Evolutionary conservation across 345 rosid genomes (phyloP).

Genomic region (Mercurialis annua): DNA sequence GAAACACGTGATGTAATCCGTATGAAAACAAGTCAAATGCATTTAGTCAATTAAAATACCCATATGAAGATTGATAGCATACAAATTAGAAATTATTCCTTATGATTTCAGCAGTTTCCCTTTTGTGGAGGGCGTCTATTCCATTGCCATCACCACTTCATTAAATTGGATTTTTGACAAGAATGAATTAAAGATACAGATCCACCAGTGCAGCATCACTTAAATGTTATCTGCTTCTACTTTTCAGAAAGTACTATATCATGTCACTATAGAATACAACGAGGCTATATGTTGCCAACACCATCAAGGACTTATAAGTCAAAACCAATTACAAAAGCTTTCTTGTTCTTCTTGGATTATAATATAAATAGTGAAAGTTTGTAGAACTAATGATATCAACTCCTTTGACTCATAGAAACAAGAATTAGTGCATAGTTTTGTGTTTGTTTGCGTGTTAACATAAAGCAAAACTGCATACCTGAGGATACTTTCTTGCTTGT

Average conservation of each 20-base stretch:
- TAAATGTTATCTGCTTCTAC: background rate
- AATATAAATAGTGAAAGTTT: background rate
- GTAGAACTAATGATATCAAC: background rate
- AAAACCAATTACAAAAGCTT: background rate
- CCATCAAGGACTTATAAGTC: background rate
- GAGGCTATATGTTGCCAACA: background rate
- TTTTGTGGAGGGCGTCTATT: background rate
- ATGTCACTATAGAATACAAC: background rate
- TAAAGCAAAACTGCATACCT: constrained; percentile 37
- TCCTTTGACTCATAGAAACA: constrained; percentile 8
- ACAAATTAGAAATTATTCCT: background rate
- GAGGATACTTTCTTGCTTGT: constrained; percentile 48
- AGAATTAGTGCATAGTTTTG: constrained; percentile 1
- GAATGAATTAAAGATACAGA: background rate
- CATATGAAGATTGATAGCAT: background rate
- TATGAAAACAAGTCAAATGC: background rate
- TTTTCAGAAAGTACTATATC: background rate
- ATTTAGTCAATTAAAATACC: background rate
- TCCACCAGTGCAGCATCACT: background rate
- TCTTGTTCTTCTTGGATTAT: too few relatives aligned
- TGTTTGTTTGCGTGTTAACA: constrained; percentile 4
- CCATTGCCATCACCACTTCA: background rate
- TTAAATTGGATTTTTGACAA: background rate
- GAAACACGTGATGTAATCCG: background rate
- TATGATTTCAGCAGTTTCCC: background rate